These are phyloP conservation scores for Xylariaceae sp. DNA, from an alignment of 2,329 filamentous ascomycete species.

Conservation along the genomic window DNA sequence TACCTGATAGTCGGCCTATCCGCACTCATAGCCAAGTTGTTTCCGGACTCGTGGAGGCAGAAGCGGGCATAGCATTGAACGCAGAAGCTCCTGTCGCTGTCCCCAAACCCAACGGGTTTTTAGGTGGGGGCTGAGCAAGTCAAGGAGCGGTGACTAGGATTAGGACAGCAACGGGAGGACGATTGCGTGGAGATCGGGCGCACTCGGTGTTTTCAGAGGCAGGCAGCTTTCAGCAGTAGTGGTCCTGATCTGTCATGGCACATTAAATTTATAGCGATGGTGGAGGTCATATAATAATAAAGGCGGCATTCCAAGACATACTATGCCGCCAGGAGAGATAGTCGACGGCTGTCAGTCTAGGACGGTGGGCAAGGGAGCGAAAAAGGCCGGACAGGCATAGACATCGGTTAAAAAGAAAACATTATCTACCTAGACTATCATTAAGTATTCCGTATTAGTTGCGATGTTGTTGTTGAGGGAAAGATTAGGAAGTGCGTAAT, in stretches of 20 bases:
- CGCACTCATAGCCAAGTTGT: constrained; percentile 58
- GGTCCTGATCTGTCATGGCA: constrained; percentile 19
- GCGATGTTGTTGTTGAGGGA: constrained; percentile 1
- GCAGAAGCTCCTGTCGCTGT: constrained; percentile 11
- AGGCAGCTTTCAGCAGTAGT: constrained; percentile 1
- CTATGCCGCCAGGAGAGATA: constrained; percentile 4
- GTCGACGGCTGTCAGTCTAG: constrained; percentile 3
- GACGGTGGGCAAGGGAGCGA: not conserved
- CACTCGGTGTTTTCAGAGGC: constrained; percentile 4
- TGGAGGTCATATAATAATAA: constrained; percentile 4
- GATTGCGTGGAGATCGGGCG: not conserved
- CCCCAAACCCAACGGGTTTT: constrained; percentile 10
- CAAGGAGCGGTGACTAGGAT: constrained; percentile 9
- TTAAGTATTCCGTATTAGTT: not conserved
- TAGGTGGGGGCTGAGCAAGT: constrained; percentile 10
- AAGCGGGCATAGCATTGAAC: constrained; percentile 18
- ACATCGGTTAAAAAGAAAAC: constrained; percentile 13
- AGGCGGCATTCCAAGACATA: constrained; percentile 14
- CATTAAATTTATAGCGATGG: constrained; percentile 20
- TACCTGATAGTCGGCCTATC: constrained; percentile 55
- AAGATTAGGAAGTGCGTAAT: not conserved
- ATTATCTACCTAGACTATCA: constrained; percentile 8
- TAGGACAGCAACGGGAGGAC: constrained; percentile 1
- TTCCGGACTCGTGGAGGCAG: constrained; percentile 10
- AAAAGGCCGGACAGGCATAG: not conserved